A percentile compares a stretch with the other conserved stretches of the same genome.
These are phyloP conservation scores for Fusarium xylarioides DNA, from an alignment of 2,329 filamentous ascomycete species.

Conservation along the genomic window DNA sequence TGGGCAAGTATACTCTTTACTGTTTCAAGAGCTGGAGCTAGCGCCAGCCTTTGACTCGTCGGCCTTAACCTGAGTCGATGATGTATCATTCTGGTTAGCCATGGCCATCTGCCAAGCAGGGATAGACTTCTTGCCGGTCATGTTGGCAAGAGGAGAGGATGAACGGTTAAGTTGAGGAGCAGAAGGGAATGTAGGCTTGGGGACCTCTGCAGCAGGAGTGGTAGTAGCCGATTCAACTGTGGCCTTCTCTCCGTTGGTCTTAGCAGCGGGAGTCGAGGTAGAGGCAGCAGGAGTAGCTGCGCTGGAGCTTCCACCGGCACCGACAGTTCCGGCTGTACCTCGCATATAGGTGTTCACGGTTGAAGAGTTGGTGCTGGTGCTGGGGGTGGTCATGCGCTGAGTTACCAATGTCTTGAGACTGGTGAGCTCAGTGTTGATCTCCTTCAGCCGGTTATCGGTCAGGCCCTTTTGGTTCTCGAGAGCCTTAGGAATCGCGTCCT, in stretches of 20 bases:
- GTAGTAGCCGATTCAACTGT: constrained; percentile 37
- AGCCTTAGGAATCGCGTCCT: constrained; percentile 87
- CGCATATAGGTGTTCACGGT: constrained; percentile 40
- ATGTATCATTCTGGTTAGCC: constrained; percentile 59
- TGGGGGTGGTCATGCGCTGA: constrained; percentile 63
- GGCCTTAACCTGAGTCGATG: constrained; percentile 41
- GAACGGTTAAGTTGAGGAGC: constrained; percentile 42
- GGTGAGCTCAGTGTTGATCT: constrained; percentile 87
- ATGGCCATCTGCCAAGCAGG: constrained; percentile 83
- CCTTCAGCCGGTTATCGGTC: constrained; percentile 81
- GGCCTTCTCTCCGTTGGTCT: constrained; percentile 43
- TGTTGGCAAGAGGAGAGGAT: constrained; percentile 49
- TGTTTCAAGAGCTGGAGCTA: constrained; percentile 29
- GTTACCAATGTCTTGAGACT: constrained; percentile 89
- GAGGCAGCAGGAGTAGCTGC: constrained; percentile 39
- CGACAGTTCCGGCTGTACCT: constrained; percentile 26
- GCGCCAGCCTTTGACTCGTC: constrained; percentile 39
- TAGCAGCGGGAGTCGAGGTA: constrained; percentile 30
- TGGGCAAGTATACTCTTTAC: neutral
- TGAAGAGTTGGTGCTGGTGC: constrained; percentile 41
- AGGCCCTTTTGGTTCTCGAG: constrained; percentile 87
- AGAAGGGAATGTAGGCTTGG: constrained; percentile 43
- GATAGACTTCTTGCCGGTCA: constrained; percentile 71
- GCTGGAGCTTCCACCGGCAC: neutral
- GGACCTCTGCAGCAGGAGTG: constrained; percentile 43